Evolutionary conservation across 2,329 filamentous ascomycete species (phyloP), one percentile per base, ranked within the genome.

Genomic region (Atkinsonella hypoxylon): DNA sequence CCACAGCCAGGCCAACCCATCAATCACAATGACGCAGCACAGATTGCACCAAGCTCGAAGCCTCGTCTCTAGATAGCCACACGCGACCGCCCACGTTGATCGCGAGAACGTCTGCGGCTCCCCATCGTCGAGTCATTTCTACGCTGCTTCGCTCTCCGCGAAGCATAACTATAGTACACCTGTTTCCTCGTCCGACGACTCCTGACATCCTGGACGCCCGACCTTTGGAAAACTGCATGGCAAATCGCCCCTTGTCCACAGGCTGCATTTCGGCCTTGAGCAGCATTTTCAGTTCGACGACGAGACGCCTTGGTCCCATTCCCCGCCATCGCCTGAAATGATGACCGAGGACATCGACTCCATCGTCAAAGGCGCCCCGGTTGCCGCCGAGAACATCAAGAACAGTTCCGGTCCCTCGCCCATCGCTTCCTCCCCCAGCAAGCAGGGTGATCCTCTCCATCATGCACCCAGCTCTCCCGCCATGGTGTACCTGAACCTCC

Each of bases 401-500:
- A 53, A 56, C 51, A 57, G 50, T 17, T 64, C 70, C 48, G 61
- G 66, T 59, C 69, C 70, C 48, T 70, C 68, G 61, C 66, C 72
- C 59, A 69, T 73, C 62, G 58, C 64, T 56, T 65, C 72, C 56
- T 59, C 70, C 56, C 57, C 71, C 58, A 61, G 59, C 58, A 76
- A 75, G 59, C 67, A 73, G 30, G 70, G 71, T 63, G 89, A 94
- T 64, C 88, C 89, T 30, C 78, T 91, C 55, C 83, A 82, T 59
- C 82, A 84, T 54, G 81, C 91, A 15, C 90, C 90, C n/a, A 91
- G 87, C 63, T 89, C 88, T 15, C 90, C 90, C 44, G 88, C 89
- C 50, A 93, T 95, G 74, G 96, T 98, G 63, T 98, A 98, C 71
- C 82, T 98, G 61, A 98, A 98, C 69, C 84, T 98, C 22, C 79